Conservation (phyloP, 2,329 filamentous ascomycete species). For the Neoascochyta sp. region DNA sequence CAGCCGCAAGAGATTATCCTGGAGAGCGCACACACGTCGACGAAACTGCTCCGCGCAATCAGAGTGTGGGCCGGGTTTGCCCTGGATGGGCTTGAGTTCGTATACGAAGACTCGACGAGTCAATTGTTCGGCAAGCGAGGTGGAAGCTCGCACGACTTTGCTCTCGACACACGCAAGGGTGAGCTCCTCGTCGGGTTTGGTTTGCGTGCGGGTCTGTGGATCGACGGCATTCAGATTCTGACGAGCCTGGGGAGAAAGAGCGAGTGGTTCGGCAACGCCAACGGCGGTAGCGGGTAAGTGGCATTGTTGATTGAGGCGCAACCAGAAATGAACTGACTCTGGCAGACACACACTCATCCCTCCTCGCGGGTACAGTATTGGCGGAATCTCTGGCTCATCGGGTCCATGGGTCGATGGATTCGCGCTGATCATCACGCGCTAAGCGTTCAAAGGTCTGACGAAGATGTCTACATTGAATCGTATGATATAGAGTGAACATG, state of each 20-base stretch:
- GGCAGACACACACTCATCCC: conserved; percentile 80
- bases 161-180: conserved; percentile 76
- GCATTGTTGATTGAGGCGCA: not conserved
- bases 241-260: conserved; percentile 87
- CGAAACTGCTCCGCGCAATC: conserved; percentile 70
- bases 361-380: conserved; percentile 82
- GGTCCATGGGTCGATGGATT: conserved; percentile 82
- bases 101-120: conserved; percentile 80
- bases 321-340: conserved; percentile 18
- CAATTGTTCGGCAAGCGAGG: conserved; percentile 84
- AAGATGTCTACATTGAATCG: not conserved
- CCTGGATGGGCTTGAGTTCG: conserved; percentile 84
- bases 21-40: conserved; percentile 59
- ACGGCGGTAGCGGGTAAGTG: conserved; percentile 77
- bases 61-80: conserved; percentile 72
- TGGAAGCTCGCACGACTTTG: conserved; percentile 68
- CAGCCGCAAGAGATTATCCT: conserved; percentile 70
- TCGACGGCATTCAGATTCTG: conserved; percentile 85
- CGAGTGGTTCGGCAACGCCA: conserved; percentile 74
- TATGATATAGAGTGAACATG: too few relatives aligned
- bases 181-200: conserved; percentile 87
- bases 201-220: conserved; percentile 73
- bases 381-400: conserved; percentile 79
- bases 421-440: conserved; percentile 72
- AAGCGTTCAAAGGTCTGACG: conserved; percentile 25